Evolutionary conservation across 2,329 filamentous ascomycete genomes (phyloP), one percentile per base, ranked within the genome.

Genomic region (Pseudohalonectria lignicola): DNA sequence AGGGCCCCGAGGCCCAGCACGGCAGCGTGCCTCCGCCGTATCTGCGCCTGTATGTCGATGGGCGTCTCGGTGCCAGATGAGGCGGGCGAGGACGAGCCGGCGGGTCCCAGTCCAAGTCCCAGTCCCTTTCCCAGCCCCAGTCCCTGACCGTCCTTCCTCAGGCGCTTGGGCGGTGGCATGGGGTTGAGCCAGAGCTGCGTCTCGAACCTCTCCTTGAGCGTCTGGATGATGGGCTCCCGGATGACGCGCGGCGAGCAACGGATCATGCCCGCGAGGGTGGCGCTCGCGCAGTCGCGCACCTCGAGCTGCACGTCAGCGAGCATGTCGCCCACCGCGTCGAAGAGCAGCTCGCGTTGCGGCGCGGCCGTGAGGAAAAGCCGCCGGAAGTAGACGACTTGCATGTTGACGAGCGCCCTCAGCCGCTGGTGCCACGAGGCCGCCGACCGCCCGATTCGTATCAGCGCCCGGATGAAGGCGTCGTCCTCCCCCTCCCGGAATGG

Each of bases 381-480:
- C 36, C 92, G 82, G 76, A 96, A 98, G 66, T 95, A 98, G 49
- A 98, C 82, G 46, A 96, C 90, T 53, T 98, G 93, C 69, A 98
- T 95, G 62, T 96, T 96, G 62, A 98, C 88, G 48, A 98, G 76
- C 31, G 94, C 86, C 19, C 93, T 79, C 29, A 98, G 71, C 34
- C 92, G 83, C 62, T 98, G 92, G 59, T 98, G 92, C 92, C 92
- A 98, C 40, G 85, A 92, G 3, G 77, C 64, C 1, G 88, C 85
- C 7, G 76, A 82, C 51, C 80, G 84, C 34, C 92, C 92, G 35
- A 98, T 92, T 39, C 81, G 78, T 49, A 96, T 87, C 31, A 98
- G 74, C 1, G 84, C 82, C 16, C 79, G 75, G 49, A 95, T 87
- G 55, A 98, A 94, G 1, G 76, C 74, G 4, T 76, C 76, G 49